Conservation (phyloP, 805 yeast species). For the Candida xiaguanensis region DNA sequence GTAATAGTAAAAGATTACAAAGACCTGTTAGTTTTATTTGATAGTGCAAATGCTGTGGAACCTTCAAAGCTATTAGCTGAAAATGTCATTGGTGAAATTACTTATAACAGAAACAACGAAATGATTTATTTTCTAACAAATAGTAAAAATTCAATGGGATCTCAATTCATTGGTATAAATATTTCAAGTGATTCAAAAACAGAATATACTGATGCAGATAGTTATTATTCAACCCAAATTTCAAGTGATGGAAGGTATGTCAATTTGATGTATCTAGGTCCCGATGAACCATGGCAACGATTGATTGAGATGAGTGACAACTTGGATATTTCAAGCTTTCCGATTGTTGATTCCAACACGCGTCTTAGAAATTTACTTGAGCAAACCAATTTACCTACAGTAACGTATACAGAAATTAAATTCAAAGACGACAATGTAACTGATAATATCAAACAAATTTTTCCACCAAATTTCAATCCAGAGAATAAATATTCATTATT, state of each 20-base stretch:
- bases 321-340: background rate
- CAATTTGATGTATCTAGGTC: slow-evolving; percentile 68
- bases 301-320: slow-evolving; percentile 43
- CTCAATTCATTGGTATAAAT: slow-evolving; percentile 71
- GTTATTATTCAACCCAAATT: slow-evolving; percentile 64
- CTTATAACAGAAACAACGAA: slow-evolving; percentile 44
- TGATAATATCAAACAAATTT: slow-evolving; percentile 56
- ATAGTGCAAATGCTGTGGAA: slow-evolving; percentile 47
- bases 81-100: slow-evolving; percentile 60
- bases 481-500: slow-evolving; percentile 55
- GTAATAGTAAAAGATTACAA: slow-evolving; percentile 51
- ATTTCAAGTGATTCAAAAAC: slow-evolving; percentile 8
- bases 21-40: slow-evolving; percentile 75
- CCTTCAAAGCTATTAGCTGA: slow-evolving; percentile 48
- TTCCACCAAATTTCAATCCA: slow-evolving; percentile 54
- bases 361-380: slow-evolving; percentile 16
- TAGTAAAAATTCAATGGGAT: slow-evolving; percentile 69
- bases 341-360: slow-evolving; percentile 17
- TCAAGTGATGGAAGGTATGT: slow-evolving; percentile 72
- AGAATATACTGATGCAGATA: slow-evolving; percentile 30
- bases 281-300: slow-evolving; percentile 74
- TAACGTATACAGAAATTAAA: slow-evolving; percentile 28
- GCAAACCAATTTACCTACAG: slow-evolving; percentile 49
- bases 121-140: slow-evolving; percentile 64
- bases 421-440: slow-evolving; percentile 23